phyloP scores from a whole-genome alignment of 169 alveolate species.

The Sarcocystis neurona region DNA sequence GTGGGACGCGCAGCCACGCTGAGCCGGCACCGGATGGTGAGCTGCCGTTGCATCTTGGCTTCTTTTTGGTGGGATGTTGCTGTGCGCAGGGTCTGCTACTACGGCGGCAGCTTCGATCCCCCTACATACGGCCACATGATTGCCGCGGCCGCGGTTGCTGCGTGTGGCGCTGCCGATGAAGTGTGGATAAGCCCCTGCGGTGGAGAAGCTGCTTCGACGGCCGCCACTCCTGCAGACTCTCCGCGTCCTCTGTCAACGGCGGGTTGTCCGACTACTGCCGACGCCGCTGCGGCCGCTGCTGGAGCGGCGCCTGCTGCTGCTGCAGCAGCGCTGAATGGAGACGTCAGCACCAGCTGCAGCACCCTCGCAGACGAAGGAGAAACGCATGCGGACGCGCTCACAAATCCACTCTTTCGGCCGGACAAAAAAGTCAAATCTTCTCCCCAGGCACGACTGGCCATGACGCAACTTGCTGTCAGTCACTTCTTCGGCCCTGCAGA shows the following conservation, averaged over 20 bases:
- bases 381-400: not conserved
- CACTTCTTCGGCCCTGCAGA: constrained; percentile 36
- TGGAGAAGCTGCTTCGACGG: not conserved
- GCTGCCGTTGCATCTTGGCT: not conserved
- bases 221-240: not conserved
- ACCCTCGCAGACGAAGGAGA: not conserved
- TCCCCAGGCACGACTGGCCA: constrained; percentile 7
- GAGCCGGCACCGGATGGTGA: no score
- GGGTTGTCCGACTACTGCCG: not conserved
- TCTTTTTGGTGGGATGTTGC: no score
- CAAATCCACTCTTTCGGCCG: not conserved
- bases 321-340: not conserved
- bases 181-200: constrained; percentile 36
- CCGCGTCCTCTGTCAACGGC: not conserved
- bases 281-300: not conserved
- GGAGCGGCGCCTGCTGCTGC: not conserved
- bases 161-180: constrained; percentile 15
- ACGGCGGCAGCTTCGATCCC: constrained; percentile 41
- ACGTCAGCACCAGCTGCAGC: not conserved
- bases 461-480: constrained; percentile 30
- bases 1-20: no score
- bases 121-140: constrained; percentile 18
- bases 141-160: not conserved
- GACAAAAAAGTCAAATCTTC: constrained; percentile 5
- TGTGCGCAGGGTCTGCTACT: constrained; percentile 26